Percentiles rank a stretch among this genome's conserved stretches.
Evolutionary conservation across 2,329 filamentous ascomycete genomes (phyloP).

Genomic region (Cladosporium sp.): DNA sequence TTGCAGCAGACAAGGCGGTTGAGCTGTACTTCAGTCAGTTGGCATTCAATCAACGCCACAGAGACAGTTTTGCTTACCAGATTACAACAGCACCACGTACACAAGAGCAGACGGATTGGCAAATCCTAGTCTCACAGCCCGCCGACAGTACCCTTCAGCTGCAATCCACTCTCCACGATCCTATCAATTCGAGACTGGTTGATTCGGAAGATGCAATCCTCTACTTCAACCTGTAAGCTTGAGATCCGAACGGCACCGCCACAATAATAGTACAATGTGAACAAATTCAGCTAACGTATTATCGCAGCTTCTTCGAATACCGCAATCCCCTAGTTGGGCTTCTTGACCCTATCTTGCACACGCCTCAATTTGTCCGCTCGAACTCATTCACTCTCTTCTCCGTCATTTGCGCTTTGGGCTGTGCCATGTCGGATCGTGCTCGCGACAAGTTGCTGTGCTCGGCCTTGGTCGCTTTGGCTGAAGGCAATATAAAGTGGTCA

Average conservation of each 20-base stretch:
- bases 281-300: not conserved
- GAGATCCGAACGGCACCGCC: not conserved
- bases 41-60: no score
- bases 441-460: conserved; percentile 7
- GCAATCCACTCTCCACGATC: conserved; percentile 4
- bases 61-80: not conserved
- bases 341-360: conserved; percentile 2
- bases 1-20: conserved; percentile 3
- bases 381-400: conserved; percentile 5
- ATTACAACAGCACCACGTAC: not conserved
- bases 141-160: conserved; percentile 5
- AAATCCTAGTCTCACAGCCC: conserved; percentile 4
- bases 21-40: conserved; percentile 7
- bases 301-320: conserved; percentile 1
- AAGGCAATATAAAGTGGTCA: conserved; percentile 8
- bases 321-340: conserved; percentile 5
- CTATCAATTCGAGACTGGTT: conserved; percentile 4
- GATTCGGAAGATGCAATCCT: conserved; percentile 5
- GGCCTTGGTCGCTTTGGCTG: not conserved
- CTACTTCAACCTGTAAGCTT: conserved; percentile 6
- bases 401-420: conserved; percentile 7
- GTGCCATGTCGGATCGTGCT: conserved; percentile 8
- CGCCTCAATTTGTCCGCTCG: conserved; percentile 5
- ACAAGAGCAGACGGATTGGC: conserved; percentile 7
- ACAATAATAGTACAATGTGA: no score